Percentiles rank a stretch among this genome's conserved stretches.
phyloP scores from a whole-genome alignment of 163 green algal species.

The Trebouxiophyceae sp. region DNA sequence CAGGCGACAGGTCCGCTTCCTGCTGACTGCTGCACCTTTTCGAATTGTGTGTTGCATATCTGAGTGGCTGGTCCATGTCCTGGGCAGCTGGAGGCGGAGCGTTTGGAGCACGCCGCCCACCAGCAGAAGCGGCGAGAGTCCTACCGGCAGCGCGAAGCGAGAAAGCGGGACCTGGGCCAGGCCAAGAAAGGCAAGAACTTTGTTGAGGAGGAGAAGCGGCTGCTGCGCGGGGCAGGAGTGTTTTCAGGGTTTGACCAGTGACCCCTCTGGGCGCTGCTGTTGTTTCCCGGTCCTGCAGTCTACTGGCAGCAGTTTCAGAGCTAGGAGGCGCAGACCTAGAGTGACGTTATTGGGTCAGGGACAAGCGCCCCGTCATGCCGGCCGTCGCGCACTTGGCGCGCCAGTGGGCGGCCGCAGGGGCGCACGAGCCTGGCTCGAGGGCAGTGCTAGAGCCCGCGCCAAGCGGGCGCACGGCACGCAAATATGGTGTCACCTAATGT shows the following conservation, averaged over 20 bases:
- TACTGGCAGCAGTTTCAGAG: background rate
- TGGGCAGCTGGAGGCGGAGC: background rate
- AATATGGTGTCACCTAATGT: too few relatives aligned
- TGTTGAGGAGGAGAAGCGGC: conserved; percentile 74
- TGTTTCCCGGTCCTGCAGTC: background rate
- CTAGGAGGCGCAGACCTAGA: background rate
- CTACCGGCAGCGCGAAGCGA: conserved; percentile 44
- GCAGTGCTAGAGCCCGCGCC: too few relatives aligned
- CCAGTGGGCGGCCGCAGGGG: too few relatives aligned
- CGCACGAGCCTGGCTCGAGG: too few relatives aligned
- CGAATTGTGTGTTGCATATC: too few relatives aligned
- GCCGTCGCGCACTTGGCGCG: background rate
- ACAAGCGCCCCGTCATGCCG: background rate
- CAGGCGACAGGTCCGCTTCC: background rate
- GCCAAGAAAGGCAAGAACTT: conserved; percentile 56
- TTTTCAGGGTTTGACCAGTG: conserved; percentile 41
- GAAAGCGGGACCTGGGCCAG: conserved; percentile 63
- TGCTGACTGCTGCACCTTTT: too few relatives aligned
- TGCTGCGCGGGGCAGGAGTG: conserved; percentile 47
- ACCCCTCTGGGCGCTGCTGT: background rate
- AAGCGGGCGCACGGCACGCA: too few relatives aligned
- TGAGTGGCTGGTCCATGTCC: background rate
- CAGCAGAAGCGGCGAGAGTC: background rate
- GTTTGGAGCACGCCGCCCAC: background rate
- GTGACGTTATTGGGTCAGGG: background rate